These are phyloP conservation scores for Erysimum cheiri DNA, from an alignment of 441 rosid species.

Conservation along the genomic window DNA sequence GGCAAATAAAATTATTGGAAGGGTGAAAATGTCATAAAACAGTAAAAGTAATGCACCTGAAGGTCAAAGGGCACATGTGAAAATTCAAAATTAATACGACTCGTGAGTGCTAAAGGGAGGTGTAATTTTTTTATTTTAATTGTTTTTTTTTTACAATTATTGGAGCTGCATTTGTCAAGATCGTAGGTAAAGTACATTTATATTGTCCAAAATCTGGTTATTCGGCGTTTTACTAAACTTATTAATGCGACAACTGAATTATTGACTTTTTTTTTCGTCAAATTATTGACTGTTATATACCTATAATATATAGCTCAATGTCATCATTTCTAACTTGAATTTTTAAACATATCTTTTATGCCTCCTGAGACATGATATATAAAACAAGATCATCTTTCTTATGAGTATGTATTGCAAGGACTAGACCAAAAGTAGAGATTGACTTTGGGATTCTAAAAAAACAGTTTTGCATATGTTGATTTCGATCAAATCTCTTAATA, in stretches of 20 bases:
- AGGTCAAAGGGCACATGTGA: slow-evolving; percentile 42
- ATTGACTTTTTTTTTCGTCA: slow-evolving; percentile 6
- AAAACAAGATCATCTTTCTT: slow-evolving; percentile 11
- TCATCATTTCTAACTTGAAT: neutral
- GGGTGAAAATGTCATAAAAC: slow-evolving; percentile 19
- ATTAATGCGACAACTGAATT: slow-evolving; percentile 35
- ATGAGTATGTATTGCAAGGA: neutral
- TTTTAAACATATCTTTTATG: slow-evolving; percentile 22
- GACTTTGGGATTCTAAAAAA: neutral
- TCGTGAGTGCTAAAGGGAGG: slow-evolving; percentile 29
- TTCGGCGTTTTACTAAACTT: slow-evolving; percentile 42
- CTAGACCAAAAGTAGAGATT: neutral
- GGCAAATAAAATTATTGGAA: neutral
- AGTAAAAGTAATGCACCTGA: slow-evolving; percentile 27
- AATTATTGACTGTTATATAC: slow-evolving; percentile 24
- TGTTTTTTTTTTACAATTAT: slow-evolving; percentile 21
- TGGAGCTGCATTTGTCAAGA: slow-evolving; percentile 42
- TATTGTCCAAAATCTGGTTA: slow-evolving; percentile 33
- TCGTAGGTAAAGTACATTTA: slow-evolving; percentile 45
- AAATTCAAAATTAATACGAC: slow-evolving; percentile 41
- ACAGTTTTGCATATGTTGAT: neutral
- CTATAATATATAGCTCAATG: slow-evolving; percentile 10
- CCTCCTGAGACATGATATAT: neutral
- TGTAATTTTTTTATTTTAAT: neutral
- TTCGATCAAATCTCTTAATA: too few relatives aligned